Conservation (phyloP, 2,329 filamentous ascomycete genomes). For the Verticillium tricorpus region DNA sequence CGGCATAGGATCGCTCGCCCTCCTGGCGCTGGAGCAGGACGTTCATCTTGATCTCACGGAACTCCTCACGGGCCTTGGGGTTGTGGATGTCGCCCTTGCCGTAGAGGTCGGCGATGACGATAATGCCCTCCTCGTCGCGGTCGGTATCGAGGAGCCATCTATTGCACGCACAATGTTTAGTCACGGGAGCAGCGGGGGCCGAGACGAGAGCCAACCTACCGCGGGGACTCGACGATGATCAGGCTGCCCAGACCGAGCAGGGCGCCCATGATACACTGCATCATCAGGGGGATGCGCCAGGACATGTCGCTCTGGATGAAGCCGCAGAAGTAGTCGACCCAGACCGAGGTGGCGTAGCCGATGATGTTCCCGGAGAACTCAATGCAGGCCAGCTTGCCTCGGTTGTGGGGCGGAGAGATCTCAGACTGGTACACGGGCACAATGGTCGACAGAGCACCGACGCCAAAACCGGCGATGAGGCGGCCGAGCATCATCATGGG, state of each 20-base stretch:
- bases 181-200: conserved; percentile 3
- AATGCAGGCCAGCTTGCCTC: conserved; percentile 93
- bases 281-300: conserved; percentile 83
- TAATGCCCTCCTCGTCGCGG: conserved; percentile 95
- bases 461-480: conserved; percentile 78
- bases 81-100: conserved; percentile 95
- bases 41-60: conserved; percentile 98
- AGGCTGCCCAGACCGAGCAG: conserved; percentile 82
- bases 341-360: conserved; percentile 93
- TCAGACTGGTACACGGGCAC: conserved; percentile 93
- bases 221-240: conserved; percentile 92
- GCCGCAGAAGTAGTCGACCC: conserved; percentile 97
- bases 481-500: conserved; percentile 84
- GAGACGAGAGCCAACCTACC: conserved; percentile 46
- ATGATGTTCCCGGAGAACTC: conserved; percentile 97
- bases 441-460: conserved; percentile 86
- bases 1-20: conserved; percentile 82
- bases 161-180: conserved; percentile 19
- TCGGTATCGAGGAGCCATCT: conserved; percentile 98
- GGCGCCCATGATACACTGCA: conserved; percentile 93
- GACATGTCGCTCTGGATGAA: conserved; percentile 81
- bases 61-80: conserved; percentile 87
- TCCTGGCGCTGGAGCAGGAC: conserved; percentile 91
- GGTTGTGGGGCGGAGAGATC: conserved; percentile 92
- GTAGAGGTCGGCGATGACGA: conserved; percentile 96